Evolutionary conservation across 1,284 basidiomycete species (phyloP).

Genomic region (Sporisorium graminicola): DNA sequence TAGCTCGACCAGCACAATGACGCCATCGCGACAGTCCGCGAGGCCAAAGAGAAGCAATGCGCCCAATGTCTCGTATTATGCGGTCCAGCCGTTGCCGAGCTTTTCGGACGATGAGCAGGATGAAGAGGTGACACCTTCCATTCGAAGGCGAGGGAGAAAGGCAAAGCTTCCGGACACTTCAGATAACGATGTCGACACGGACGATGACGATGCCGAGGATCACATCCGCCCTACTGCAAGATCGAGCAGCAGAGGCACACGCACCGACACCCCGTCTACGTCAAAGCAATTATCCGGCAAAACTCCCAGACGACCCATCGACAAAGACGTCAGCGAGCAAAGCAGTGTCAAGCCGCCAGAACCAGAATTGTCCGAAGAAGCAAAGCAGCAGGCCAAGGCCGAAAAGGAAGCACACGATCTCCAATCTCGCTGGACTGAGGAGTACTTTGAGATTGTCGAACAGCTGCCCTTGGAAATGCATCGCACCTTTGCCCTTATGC

Average conservation of each 20-base stretch:
- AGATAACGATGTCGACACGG: slow-evolving; percentile 12
- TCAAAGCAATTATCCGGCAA: slow-evolving; percentile 5
- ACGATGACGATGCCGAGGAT: neutral
- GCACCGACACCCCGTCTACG: slow-evolving; percentile 2
- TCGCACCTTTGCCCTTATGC: slow-evolving; percentile 81
- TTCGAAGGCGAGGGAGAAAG: slow-evolving; percentile 14
- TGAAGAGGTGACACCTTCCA: slow-evolving; percentile 28
- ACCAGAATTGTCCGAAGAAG: slow-evolving; percentile 35
- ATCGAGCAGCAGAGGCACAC: slow-evolving; percentile 9
- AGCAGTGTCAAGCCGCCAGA: slow-evolving; percentile 13
- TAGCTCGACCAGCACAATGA: neutral
- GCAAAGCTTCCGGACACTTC: slow-evolving; percentile 16
- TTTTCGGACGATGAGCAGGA: slow-evolving; percentile 27
- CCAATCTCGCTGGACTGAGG: slow-evolving; percentile 61
- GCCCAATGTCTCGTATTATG: slow-evolving; percentile 19
- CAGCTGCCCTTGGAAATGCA: slow-evolving; percentile 87
- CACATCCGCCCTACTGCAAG: neutral
- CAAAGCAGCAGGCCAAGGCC: slow-evolving; percentile 26
- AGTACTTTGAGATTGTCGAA: slow-evolving; percentile 75
- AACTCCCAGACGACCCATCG: slow-evolving; percentile 1
- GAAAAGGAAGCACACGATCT: slow-evolving; percentile 53
- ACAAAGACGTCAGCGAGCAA: neutral
- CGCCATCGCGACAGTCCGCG: slow-evolving; percentile 17
- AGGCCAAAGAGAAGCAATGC: slow-evolving; percentile 25
- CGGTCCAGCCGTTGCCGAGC: slow-evolving; percentile 14